Conservation (phyloP, 2,329 filamentous ascomycete species). For the Claviceps sorghi region DNA sequence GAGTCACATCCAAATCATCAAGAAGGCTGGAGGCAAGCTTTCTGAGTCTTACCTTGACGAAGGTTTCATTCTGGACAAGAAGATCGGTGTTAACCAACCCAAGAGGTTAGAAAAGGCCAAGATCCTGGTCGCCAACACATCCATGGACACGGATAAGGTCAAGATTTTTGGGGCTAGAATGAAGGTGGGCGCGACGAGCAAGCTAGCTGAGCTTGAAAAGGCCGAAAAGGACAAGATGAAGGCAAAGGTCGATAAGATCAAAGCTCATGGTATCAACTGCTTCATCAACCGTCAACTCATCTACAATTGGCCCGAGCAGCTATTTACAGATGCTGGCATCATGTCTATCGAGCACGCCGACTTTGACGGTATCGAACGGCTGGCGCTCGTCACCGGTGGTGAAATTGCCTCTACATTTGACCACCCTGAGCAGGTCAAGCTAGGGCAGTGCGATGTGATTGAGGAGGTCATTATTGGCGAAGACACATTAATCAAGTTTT, state of each 20-base stretch:
- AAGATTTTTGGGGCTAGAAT: constrained; percentile 98
- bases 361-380: constrained; percentile 91
- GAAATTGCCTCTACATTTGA: constrained; percentile 98
- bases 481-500: constrained; percentile 95
- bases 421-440: constrained; percentile 91
- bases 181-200: constrained; percentile 91
- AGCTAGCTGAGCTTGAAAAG: constrained; percentile 96
- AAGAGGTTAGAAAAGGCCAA: constrained; percentile 96
- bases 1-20: constrained; percentile 98
- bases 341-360: constrained; percentile 98
- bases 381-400: constrained; percentile 89
- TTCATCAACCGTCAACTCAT: constrained; percentile 99
- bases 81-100: constrained; percentile 96
- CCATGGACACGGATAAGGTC: constrained; percentile 99
- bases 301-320: constrained; percentile 99
- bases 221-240: constrained; percentile 99
- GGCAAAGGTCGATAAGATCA: constrained; percentile 97
- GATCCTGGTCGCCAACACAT: constrained; percentile 93
- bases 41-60: constrained; percentile 96
- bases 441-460: constrained; percentile 87
- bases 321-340: constrained; percentile 95
- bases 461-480: constrained; percentile 98
- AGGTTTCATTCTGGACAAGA: constrained; percentile 97
- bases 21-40: constrained; percentile 95
- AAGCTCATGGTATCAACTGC: constrained; percentile 97